Conservation (phyloP, 2,329 filamentous ascomycete genomes). For the Colletotrichum lini region DNA sequence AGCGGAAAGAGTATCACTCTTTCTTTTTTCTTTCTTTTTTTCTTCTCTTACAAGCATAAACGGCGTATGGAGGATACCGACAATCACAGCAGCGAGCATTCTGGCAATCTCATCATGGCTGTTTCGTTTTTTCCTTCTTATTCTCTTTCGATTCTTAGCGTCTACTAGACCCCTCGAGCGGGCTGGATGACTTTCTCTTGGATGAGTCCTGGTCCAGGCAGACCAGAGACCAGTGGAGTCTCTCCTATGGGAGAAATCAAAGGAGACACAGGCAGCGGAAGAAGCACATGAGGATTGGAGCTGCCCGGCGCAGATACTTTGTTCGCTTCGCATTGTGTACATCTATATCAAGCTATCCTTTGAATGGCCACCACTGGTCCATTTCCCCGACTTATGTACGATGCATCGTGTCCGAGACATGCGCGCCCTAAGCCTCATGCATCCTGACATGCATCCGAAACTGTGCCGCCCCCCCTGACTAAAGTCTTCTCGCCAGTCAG, state of each 20-base stretch:
- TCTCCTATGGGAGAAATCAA: neutral
- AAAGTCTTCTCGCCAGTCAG: constrained; percentile 1
- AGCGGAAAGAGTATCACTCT: neutral
- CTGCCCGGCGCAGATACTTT: constrained; percentile 33
- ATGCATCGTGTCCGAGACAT: constrained; percentile 30
- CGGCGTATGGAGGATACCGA: constrained; percentile 38
- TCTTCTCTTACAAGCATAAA: constrained; percentile 16
- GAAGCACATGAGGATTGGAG: neutral
- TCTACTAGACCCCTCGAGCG: constrained; percentile 5
- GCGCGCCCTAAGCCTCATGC: neutral
- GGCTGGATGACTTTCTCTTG: constrained; percentile 21
- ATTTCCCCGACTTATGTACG: neutral
- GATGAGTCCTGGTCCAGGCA: constrained; percentile 7
- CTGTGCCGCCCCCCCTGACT: neutral
- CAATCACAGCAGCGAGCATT: constrained; percentile 12
- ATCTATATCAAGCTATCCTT: constrained; percentile 1
- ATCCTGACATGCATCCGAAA: neutral
- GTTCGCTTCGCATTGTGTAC: constrained; percentile 11
- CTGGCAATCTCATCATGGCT: neutral
- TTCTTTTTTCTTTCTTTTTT: neutral
- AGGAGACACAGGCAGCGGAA: constrained; percentile 1
- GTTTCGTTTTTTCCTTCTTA: neutral
- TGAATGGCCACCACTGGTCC: constrained; percentile 15
- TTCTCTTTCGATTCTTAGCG: neutral
- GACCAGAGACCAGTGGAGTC: neutral